Evolutionary conservation across 2,329 filamentous ascomycete genomes (phyloP).

Genomic region (Penicillium decumbens): DNA sequence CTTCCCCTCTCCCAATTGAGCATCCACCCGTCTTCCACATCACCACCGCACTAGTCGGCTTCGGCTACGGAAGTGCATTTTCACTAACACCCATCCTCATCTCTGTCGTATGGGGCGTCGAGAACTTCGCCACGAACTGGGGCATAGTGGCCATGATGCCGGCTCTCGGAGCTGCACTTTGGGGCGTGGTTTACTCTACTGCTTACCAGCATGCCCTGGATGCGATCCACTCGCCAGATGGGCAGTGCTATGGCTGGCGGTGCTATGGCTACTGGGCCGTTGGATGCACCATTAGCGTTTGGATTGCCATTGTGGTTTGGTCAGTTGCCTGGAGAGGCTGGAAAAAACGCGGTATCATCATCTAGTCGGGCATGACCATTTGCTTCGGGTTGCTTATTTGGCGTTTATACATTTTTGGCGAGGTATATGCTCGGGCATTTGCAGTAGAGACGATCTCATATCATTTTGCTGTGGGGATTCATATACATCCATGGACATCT

Average conservation of each 20-base stretch:
- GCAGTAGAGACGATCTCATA: background rate
- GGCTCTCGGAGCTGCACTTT: constrained; percentile 79
- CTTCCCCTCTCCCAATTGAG: constrained; percentile 72
- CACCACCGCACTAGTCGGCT: constrained; percentile 76
- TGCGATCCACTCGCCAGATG: constrained; percentile 35
- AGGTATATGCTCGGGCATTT: background rate
- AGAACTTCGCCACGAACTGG: constrained; percentile 98
- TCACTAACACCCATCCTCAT: constrained; percentile 85
- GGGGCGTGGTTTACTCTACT: constrained; percentile 79
- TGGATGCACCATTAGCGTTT: constrained; percentile 64
- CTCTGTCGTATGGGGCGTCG: constrained; percentile 95
- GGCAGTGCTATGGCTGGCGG: constrained; percentile 71
- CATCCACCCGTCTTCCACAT: constrained; percentile 78
- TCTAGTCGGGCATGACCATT: constrained; percentile 34
- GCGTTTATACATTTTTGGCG: background rate
- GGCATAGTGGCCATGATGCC: constrained; percentile 91
- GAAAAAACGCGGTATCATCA: constrained; percentile 69
- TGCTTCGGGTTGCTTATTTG: background rate
- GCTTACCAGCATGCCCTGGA: constrained; percentile 42
- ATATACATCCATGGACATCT: too few relatives aligned
- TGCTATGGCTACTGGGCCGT: constrained; percentile 94
- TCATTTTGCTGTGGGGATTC: background rate
- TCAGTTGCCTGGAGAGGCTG: constrained; percentile 82
- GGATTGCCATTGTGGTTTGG: constrained; percentile 68
- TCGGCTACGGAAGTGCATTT: constrained; percentile 91